Evolutionary conservation across 2,329 filamentous ascomycete genomes (phyloP), one percentile per base, ranked within the genome.

Genomic region (Penicillium brevicompactum): DNA sequence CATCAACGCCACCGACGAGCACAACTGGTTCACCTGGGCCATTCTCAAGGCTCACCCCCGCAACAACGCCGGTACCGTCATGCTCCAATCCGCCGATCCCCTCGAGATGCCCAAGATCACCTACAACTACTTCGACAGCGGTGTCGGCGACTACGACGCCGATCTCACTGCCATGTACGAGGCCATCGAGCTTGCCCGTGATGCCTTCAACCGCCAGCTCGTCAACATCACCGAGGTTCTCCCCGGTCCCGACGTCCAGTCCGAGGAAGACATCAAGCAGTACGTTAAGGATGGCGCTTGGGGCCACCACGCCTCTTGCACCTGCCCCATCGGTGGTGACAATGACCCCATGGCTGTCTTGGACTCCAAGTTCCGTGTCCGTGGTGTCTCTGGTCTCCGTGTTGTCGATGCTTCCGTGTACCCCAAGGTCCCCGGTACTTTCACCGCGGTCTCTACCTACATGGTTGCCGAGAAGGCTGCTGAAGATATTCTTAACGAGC

Each of bases 371-470:
- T 86, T 87, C 66, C 74, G 78, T 9, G 84, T 87, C 1, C 72
- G 80, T 4, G 82, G 82, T 0, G 78, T 84, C 0, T 67, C 76
- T 0, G 79, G 81, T 0, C 66, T 87, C 51, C 73, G 85, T 32
- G 84, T 87, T 3, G 85, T 87, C 0, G 85, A 87, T 71, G 85
- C 83, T 1, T 81, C 77, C 22, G 76, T 82, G 1, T 87, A 82
- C 57, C 81, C 83, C 2, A 74, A 74, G 53, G 82, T 81, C 53
- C 82, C 82, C 1, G 84, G 83, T 59, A 80, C 74, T 51, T 84
- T 81, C 60, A 75, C 79, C 22, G 74, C 77, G 5, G 66, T 80
- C 1, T 76, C 82, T 1, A 78, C 78, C 1, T 84, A 83, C 61
- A 83, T 86, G 68, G 73, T 82, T 6, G 78, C 77, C 2, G 84